Evolutionary conservation across 345 rosid genomes (phyloP), one percentile per base, ranked within the genome.

Genomic region (Camelina neglecta): DNA sequence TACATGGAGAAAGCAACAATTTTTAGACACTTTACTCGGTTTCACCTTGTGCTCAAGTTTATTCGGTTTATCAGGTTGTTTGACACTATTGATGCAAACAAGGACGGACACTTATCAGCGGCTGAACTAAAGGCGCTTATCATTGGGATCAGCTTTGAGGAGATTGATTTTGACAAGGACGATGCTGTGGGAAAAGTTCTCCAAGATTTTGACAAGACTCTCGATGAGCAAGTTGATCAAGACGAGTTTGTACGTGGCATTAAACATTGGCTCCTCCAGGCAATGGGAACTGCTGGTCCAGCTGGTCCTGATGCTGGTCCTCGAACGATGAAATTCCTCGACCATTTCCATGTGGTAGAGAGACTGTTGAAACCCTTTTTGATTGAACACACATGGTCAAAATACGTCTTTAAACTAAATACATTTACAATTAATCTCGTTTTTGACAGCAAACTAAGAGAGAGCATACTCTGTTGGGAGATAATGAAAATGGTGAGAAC

Each of bases 121-220:
- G 0, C 83, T 9, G 99, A 95, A 65, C 78, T 92, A 24, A 83
- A 77, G 76, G 97, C 99, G 11, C 80, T 95, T 11, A 81, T 84
- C 16, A 36, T 92, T 49, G 99, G 99, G 54, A 88, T 95, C 67
- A 86, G 68, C 57, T 90, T 95, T 78, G 93, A 86, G 38, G 95
- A 90, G 62, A 88, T 89, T 39, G 85, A 94, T 80, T 81, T 92
- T 45, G 86, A 94, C 69, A 75, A 29, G 20, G 85, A 79, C 54
- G 95, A 89, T 73, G 97, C 97, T 12, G 96, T 87, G 15, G 20
- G 58, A 0, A 88, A 83, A 74, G 39, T 94, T 64, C 74, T 94
- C 77, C 49, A 9, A 13, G 99, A 88, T 70, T 92, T 94, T n/a
- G 99, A 94, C 74, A 79, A 79, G 56, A 67, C 88, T 58, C 4